Evolutionary conservation across 805 yeast genomes (phyloP).

Genomic region (Ogataea naganishii): DNA sequence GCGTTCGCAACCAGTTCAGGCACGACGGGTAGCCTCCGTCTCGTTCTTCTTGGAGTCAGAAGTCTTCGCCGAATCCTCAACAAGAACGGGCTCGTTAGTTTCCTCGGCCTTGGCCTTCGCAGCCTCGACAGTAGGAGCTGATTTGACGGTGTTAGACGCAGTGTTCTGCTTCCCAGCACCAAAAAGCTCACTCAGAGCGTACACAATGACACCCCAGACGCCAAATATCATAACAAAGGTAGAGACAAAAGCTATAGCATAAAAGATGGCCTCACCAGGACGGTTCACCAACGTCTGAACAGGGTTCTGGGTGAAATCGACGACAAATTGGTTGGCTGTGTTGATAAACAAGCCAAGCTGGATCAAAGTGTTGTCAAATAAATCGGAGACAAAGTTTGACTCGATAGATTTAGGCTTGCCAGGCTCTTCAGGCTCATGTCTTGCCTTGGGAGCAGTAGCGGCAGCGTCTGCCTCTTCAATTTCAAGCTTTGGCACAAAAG

Average conservation of each 20-base stretch:
- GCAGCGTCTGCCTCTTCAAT: slow-evolving; percentile 39
- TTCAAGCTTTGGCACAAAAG: slow-evolving; percentile 49
- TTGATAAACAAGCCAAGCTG: too few relatives aligned
- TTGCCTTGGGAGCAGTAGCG: slow-evolving; percentile 30
- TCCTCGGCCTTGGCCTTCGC: slow-evolving; percentile 3
- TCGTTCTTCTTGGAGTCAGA: slow-evolving; percentile 17
- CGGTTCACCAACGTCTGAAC: slow-evolving; percentile 30
- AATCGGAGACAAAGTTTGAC: slow-evolving; percentile 10
- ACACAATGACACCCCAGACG: slow-evolving; percentile 28
- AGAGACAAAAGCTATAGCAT: slow-evolving; percentile 32
- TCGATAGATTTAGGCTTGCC: slow-evolving; percentile 21
- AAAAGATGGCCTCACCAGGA: slow-evolving; percentile 43
- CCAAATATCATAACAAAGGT: slow-evolving; percentile 35
- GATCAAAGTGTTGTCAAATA: slow-evolving; percentile 11
- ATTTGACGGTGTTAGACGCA: slow-evolving; percentile 3
- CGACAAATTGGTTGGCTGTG: slow-evolving; percentile 27
- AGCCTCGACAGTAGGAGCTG: slow-evolving; percentile 2
- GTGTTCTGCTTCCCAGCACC: too few relatives aligned
- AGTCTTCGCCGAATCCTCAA: slow-evolving; percentile 8
- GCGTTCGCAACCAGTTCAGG: too few relatives aligned
- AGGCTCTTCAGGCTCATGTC: slow-evolving; percentile 34
- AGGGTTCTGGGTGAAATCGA: slow-evolving; percentile 37
- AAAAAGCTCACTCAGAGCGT: slow-evolving; percentile 16
- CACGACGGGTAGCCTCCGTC: slow-evolving; percentile 22
- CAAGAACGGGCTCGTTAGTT: slow-evolving; percentile 3